Base-by-base conservation (phyloP, 768 basidiomycete species). In the Phallus indusiatus region DNA sequence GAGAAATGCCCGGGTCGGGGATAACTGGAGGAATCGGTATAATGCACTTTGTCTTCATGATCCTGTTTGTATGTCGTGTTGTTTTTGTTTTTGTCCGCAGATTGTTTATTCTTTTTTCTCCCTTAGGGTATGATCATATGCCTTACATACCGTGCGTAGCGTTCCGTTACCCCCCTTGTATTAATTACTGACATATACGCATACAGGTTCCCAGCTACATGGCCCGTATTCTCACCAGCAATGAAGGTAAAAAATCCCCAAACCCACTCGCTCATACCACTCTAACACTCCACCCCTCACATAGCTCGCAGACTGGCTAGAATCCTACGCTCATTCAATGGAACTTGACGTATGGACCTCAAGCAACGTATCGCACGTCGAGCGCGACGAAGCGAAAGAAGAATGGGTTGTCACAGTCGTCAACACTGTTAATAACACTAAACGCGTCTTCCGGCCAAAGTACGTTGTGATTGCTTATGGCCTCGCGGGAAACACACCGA, bases 1-100 rank as follows among this genome's bases (percentile, higher is more conserved):
- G 67, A 81, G 77, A 68, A 78, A 83, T 54, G 60, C 66, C 11
- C 70, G 79, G 18, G 76, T 86, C 22, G 85, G 86, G 0, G 79
- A 86, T 65, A 79, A 78, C 53, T 87, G 85, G 86, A 72, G 85
- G 59, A 73, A 77, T 37, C 74, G 88, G 37, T 88, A 89, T 66
- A 79, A 85, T 56, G 78, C 83, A 10, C 69, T 87, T 42, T 84
- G 82, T 53, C 69, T 87, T 28, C 85, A 88, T 65, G 82, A 84
- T 67, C 78, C 82, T 21, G 81, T 85, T 60, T 85, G 84, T 83
- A 64, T 74, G 83, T 76, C 17, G n/a, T 8, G 63, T 56, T 51
- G 49, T 54, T 47, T 18, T n/a, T n/a, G n/a, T n/a, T n/a, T 35
- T 20, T 48, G 16, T 20, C 22, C 28, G 47, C 34, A 37, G 18